phyloP scores from a whole-genome alignment of 2,329 filamentous ascomycete species.

The Verticillium tricorpus region DNA sequence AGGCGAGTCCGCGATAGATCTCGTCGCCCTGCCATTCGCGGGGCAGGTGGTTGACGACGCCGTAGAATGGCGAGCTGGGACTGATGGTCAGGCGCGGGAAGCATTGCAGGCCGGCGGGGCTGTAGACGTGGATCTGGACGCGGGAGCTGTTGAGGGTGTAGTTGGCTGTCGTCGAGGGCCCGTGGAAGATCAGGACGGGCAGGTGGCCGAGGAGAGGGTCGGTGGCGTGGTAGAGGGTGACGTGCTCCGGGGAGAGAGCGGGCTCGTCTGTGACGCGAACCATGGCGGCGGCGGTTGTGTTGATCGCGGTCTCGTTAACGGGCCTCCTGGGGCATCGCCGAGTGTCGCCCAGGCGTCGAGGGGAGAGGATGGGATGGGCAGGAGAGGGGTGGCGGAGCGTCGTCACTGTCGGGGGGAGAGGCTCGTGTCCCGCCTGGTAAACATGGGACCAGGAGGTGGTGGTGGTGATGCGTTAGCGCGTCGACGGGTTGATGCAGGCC shows the following conservation, averaged over 20 bases:
- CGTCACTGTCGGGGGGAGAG: neutral
- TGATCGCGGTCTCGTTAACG: constrained; percentile 13
- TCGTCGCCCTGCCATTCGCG: constrained; percentile 96
- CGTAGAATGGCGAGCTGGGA: constrained; percentile 86
- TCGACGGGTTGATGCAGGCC: constrained; percentile 17
- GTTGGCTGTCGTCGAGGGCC: constrained; percentile 83
- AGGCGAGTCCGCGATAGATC: constrained; percentile 83
- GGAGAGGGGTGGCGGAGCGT: neutral
- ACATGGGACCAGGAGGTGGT: neutral
- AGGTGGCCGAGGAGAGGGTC: constrained; percentile 79
- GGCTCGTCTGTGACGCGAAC: constrained; percentile 76
- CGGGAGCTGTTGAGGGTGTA: constrained; percentile 84
- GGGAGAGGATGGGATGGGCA: neutral
- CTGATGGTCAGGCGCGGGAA: constrained; percentile 91
- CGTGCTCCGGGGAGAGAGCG: constrained; percentile 72
- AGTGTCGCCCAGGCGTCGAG: neutral
- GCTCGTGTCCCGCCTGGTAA: neutral
- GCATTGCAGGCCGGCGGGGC: constrained; percentile 80
- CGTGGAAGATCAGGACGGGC: constrained; percentile 86
- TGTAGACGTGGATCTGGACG: constrained; percentile 91
- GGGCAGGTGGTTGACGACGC: constrained; percentile 83
- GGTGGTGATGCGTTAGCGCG: neutral
- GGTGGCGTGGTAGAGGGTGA: constrained; percentile 84
- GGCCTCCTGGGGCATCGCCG: constrained; percentile 19
- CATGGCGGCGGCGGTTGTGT: constrained; percentile 55